Conservation (phyloP, 208 protist species). For the Leishmania tarentolae region DNA sequence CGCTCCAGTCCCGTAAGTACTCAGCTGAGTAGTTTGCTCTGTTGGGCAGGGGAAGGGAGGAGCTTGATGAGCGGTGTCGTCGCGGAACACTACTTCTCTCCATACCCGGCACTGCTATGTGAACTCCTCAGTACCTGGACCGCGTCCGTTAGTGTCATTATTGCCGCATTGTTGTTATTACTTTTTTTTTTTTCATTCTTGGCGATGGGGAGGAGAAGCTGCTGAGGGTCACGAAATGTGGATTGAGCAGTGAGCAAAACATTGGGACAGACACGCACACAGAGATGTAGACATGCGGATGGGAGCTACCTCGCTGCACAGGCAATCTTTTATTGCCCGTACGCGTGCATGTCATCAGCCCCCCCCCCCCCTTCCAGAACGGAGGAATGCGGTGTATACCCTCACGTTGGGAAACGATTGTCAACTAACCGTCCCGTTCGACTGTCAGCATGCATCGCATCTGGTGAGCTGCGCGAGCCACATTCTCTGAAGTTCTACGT, state of each 20-base stretch:
- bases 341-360: neutral
- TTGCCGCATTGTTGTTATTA: neutral
- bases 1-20: conserved; percentile 7
- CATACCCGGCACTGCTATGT: neutral
- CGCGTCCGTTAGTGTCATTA: neutral
- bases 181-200: neutral
- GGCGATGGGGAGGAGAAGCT: neutral
- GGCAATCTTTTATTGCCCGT: neutral
- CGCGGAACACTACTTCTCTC: neutral
- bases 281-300: neutral
- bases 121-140: neutral
- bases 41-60: too few species aligned
- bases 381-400: neutral
- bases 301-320: neutral
- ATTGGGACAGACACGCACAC: neutral
- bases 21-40: neutral
- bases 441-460: neutral
- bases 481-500: neutral
- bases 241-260: neutral
- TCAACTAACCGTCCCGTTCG: neutral
- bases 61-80: neutral
- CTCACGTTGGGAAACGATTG: neutral
- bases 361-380: neutral
- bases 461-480: neutral
- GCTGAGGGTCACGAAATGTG: neutral